These are phyloP conservation scores for Tetratostichococcus sp. DNA, from an alignment of 139 green algal species.

Conservation along the genomic window DNA sequence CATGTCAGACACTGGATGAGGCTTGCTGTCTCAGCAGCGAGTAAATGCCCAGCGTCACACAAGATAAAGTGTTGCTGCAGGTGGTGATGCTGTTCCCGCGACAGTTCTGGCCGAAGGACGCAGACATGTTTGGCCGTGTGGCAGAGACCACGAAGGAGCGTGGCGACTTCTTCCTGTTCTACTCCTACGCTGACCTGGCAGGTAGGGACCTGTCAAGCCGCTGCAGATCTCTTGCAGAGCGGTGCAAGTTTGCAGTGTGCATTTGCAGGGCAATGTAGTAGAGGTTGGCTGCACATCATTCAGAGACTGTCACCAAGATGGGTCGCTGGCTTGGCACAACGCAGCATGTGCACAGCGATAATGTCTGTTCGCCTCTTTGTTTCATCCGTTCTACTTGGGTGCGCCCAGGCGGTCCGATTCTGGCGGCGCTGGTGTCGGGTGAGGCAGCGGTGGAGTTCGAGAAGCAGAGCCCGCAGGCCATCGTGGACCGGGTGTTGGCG, in stretches of 20 bases:
- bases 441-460: slow-evolving; percentile 64
- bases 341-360: no score
- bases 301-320: no score
- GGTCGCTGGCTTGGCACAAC: no score
- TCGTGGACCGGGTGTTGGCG: slow-evolving; percentile 62
- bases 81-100: slow-evolving; percentile 89
- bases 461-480: slow-evolving; percentile 33
- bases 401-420: slow-evolving; percentile 48
- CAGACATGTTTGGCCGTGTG: slow-evolving; percentile 88
- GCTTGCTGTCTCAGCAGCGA: no score
- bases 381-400: no score
- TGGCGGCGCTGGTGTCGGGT: slow-evolving; percentile 76
- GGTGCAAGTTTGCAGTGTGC: not conserved
- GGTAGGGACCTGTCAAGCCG: slow-evolving; percentile 15
- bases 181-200: slow-evolving; percentile 68
- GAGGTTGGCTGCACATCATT: no score
- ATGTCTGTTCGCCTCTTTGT: no score
- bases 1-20: no score
- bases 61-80: slow-evolving; percentile 40
- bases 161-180: slow-evolving; percentile 92
- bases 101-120: slow-evolving; percentile 77
- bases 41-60: no score
- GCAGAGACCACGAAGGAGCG: slow-evolving; percentile 28
- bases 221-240: not conserved
- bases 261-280: not conserved